phyloP scores from a whole-genome alignment of 768 basidiomycete genomes.

The Pleurotus tuoliensis region DNA sequence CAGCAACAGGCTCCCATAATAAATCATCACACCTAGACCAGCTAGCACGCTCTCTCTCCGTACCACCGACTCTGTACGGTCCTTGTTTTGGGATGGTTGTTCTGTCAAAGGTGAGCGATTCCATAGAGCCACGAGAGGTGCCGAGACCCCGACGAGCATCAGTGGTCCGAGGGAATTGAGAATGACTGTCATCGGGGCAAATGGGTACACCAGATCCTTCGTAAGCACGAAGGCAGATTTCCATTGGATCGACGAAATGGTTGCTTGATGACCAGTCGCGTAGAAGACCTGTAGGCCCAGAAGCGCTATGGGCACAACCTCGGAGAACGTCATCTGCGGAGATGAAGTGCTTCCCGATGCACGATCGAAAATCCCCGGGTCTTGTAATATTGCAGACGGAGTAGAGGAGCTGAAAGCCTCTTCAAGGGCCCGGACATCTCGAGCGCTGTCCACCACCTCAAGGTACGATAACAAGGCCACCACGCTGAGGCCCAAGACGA shows the following conservation, averaged over 20 bases:
- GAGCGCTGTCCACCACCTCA: conserved; percentile 77
- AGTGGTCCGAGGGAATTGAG: conserved; percentile 78
- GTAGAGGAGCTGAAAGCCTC: conserved; percentile 45
- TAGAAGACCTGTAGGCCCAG: conserved; percentile 78
- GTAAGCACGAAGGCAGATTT: conserved; percentile 87
- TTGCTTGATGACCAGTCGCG: conserved; percentile 89
- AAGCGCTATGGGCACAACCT: conserved; percentile 70
- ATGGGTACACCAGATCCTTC: conserved; percentile 62
- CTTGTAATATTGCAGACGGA: conserved; percentile 34
- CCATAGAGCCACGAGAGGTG: conserved; percentile 78
- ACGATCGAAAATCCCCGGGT: conserved; percentile 21
- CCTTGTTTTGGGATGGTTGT: neutral
- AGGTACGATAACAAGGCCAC: conserved; percentile 71
- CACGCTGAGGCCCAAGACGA: conserved; percentile 61
- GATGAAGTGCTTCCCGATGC: conserved; percentile 16
- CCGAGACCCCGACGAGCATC: conserved; percentile 59
- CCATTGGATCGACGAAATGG: conserved; percentile 91
- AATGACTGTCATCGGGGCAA: conserved; percentile 68
- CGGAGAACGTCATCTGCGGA: conserved; percentile 51
- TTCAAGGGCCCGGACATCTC: conserved; percentile 60
- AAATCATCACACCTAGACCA: conserved; percentile 62
- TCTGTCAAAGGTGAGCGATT: conserved; percentile 62
- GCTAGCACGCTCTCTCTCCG: conserved; percentile 45
- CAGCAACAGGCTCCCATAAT: conserved; percentile 61
- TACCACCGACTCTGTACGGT: conserved; percentile 11